phyloP scores from a whole-genome alignment of 257 asterid species.

The Solanum tarapatanum region DNA sequence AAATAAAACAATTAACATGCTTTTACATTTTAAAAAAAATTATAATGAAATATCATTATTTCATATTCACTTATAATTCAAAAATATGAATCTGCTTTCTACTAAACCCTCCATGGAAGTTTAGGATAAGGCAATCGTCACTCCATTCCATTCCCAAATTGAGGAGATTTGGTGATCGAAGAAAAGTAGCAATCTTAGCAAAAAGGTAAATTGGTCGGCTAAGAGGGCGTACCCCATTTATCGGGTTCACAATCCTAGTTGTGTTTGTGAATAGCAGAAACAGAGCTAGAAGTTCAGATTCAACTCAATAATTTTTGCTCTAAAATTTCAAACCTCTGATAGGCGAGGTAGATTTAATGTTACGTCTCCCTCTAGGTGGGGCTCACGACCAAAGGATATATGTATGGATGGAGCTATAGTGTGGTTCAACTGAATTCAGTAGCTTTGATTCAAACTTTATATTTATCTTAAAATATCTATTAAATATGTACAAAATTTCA shows the following conservation, averaged over 20 bases:
- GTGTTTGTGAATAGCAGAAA: neutral
- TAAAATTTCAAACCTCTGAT: neutral
- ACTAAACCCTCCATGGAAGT: neutral
- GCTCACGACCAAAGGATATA: neutral
- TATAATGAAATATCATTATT: neutral
- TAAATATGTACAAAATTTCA: too few species aligned
- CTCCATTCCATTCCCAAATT: neutral
- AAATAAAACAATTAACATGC: neutral
- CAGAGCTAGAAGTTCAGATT: neutral
- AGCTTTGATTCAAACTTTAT: too few species aligned
- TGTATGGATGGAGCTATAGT: neutral
- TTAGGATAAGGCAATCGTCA: neutral
- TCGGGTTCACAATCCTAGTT: neutral
- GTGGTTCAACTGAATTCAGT: neutral
- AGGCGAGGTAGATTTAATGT: too few species aligned
- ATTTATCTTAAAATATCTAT: too few species aligned
- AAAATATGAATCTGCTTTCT: neutral
- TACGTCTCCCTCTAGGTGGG: neutral
- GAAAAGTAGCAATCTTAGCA: neutral
- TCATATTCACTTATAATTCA: neutral
- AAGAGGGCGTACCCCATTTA: neutral
- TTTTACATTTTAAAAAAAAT: too few species aligned
- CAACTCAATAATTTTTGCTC: neutral
- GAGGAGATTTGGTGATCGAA: neutral
- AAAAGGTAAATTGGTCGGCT: neutral